phyloP scores from a whole-genome alignment of 2,329 filamentous ascomycete species.

The Sporothrix humicola region DNA sequence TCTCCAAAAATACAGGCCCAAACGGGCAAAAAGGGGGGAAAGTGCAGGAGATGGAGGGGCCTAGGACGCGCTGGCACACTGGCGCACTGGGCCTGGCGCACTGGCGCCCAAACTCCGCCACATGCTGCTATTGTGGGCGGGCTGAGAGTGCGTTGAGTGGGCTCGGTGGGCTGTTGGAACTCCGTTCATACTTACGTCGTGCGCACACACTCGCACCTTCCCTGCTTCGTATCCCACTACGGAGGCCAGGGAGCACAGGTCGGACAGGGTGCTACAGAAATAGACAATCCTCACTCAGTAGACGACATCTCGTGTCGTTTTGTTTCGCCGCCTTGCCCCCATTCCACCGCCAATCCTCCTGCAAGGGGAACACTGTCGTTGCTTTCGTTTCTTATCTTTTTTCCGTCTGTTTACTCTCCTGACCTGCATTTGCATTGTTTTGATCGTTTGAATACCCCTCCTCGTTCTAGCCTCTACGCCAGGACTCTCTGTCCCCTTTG shows the following conservation, averaged over 20 bases:
- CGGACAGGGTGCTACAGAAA: constrained; percentile 11
- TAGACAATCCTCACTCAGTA: constrained; percentile 10
- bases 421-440: neutral
- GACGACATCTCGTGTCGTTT: constrained; percentile 25
- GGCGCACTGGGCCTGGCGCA: neutral
- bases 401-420: neutral
- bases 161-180: neutral
- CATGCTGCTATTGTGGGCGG: neutral
- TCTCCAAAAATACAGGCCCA: constrained; percentile 18
- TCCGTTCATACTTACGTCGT: constrained; percentile 17
- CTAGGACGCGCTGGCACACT: constrained; percentile 7
- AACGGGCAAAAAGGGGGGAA: constrained; percentile 21
- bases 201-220: neutral
- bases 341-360: constrained; percentile 10
- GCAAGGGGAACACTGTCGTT: constrained; percentile 6
- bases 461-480: neutral
- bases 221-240: constrained; percentile 8
- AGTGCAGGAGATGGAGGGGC: constrained; percentile 7
- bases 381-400: neutral
- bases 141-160: too few species aligned
- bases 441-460: constrained; percentile 19
- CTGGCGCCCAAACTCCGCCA: constrained; percentile 27
- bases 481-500: neutral
- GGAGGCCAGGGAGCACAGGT: neutral
- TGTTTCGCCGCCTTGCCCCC: constrained; percentile 21